Base-by-base conservation (phyloP, 1,284 basidiomycete genomes). In the Naganishia liquefaciens region DNA sequence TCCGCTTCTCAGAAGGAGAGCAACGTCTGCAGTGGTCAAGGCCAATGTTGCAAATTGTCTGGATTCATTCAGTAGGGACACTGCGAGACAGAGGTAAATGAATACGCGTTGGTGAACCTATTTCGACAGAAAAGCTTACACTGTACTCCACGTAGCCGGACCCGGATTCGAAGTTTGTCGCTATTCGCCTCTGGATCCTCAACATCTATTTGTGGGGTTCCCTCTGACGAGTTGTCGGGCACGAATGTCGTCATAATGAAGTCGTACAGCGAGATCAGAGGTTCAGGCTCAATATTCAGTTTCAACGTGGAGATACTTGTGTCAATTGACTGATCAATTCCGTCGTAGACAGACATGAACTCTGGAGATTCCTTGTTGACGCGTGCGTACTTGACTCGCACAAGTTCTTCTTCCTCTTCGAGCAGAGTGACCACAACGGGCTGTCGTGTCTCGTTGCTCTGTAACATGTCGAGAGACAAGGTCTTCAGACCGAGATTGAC, bases 241-340 rank as follows among this genome's bases (percentile, higher is more conserved):
- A 92, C 89, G 77, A 97, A 97, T 0, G 94, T 96, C 6, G 91
- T 90, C 89, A 99, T 96, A 78, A 99, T 88, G 81, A 97, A 98
- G 79, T 99, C 93, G 78, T 98, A 99, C 11, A 99, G 80, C 2
- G 88, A 84, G 46, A 99, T 81, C 52, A 99, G 88, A 21, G 95
- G 94, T 74, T 93, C 92, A 1, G 96, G 93, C 4, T 90, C 90
- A 1, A 91, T 87, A 67, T 88, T 87, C 77, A 99, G 87, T 68
- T 94, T 85, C 79, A 99, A 89, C 0, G 96, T 98, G 3, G 95
- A 96, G 50, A 99, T 83, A 71, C 88, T 87, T 66, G 94, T 86
- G 73, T 94, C 88, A 65, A 99, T 86, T 65, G 81, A 90, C 78
- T 97, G 91, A 73, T 97, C 90, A 62, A 95, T 87, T 17, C 90